These are phyloP conservation scores for Parathielavia appendiculata DNA, from an alignment of 495 filamentous ascomycete species.

Conservation along the genomic window DNA sequence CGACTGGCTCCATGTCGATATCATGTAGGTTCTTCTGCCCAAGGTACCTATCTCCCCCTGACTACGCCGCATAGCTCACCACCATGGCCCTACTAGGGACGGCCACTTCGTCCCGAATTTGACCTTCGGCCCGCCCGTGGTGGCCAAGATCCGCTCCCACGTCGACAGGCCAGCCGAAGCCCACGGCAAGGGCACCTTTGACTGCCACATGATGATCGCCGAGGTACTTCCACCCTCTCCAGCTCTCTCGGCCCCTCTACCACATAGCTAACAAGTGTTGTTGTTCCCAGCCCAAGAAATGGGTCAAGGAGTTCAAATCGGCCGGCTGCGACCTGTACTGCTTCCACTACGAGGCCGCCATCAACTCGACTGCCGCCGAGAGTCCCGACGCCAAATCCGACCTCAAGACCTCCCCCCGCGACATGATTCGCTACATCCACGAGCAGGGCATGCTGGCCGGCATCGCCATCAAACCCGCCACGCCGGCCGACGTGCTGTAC, in stretches of 20 bases:
- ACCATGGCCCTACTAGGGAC: constrained; percentile 45
- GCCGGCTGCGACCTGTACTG: constrained; percentile 97
- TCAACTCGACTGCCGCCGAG: constrained; percentile 72
- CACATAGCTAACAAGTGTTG: neutral
- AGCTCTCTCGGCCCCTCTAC: neutral
- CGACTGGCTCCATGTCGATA: constrained; percentile 87
- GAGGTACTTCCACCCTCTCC: constrained; percentile 58
- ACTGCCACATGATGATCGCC: constrained; percentile 99
- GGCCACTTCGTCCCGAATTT: constrained; percentile 98
- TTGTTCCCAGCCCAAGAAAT: constrained; percentile 75
- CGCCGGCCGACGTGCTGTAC: constrained; percentile 82
- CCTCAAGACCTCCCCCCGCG: constrained; percentile 66
- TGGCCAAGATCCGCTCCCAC: constrained; percentile 83
- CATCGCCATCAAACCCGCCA: constrained; percentile 92
- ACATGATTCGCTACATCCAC: constrained; percentile 87
- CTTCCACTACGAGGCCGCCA: constrained; percentile 98
- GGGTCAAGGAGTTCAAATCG: constrained; percentile 89
- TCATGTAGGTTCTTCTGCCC: constrained; percentile 54
- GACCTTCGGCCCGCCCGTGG: constrained; percentile 89
- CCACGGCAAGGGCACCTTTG: constrained; percentile 81
- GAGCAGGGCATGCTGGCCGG: constrained; percentile 83
- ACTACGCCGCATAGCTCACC: neutral
- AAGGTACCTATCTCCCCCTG: too few species aligned
- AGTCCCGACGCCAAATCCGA: constrained; percentile 62
- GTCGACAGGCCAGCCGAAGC: constrained; percentile 53